Conservation (phyloP, 257 asterid species). For the Hygrophila difformis region DNA sequence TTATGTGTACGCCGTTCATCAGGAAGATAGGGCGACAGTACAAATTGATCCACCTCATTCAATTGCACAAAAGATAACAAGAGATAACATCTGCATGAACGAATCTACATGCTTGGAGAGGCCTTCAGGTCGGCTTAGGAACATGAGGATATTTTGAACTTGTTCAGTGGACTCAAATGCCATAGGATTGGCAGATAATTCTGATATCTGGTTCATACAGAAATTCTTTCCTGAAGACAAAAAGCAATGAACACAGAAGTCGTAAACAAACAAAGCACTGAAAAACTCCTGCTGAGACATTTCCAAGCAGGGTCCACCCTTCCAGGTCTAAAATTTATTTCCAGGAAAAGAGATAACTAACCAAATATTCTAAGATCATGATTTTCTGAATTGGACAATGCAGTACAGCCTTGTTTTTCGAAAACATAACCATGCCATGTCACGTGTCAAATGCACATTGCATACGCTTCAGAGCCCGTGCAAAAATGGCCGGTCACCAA, state of each 20-base stretch:
- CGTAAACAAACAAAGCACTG: too few relatives aligned
- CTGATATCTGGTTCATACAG: slow-evolving; percentile 74
- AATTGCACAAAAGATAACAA: slow-evolving; percentile 59
- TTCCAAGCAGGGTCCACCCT: not conserved
- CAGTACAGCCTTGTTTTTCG: too few relatives aligned
- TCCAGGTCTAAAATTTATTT: too few relatives aligned
- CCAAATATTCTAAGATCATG: slow-evolving; percentile 67
- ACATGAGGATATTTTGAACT: slow-evolving; percentile 61
- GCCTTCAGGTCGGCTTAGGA: slow-evolving; percentile 76
- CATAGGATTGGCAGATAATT: slow-evolving; percentile 45
- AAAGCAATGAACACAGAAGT: not conserved
- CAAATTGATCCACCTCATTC: slow-evolving; percentile 54
- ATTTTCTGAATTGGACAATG: slow-evolving; percentile 70
- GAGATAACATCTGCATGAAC: slow-evolving; percentile 81
- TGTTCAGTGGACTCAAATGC: slow-evolving; percentile 51
- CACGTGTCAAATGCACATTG: too few relatives aligned
- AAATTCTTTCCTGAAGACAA: slow-evolving; percentile 74
- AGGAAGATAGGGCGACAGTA: slow-evolving; percentile 62
- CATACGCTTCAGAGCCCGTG: too few relatives aligned
- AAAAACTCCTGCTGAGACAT: not conserved
- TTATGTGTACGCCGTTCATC: slow-evolving; percentile 55
- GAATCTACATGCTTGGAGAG: slow-evolving; percentile 76
- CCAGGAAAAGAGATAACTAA: slow-evolving; percentile 23
- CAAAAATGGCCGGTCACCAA: too few relatives aligned
- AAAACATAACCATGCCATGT: too few relatives aligned